Evolutionary conservation across 768 basidiomycete genomes (phyloP), one percentile per base, ranked within the genome.

Genomic region (Russula abietina): DNA sequence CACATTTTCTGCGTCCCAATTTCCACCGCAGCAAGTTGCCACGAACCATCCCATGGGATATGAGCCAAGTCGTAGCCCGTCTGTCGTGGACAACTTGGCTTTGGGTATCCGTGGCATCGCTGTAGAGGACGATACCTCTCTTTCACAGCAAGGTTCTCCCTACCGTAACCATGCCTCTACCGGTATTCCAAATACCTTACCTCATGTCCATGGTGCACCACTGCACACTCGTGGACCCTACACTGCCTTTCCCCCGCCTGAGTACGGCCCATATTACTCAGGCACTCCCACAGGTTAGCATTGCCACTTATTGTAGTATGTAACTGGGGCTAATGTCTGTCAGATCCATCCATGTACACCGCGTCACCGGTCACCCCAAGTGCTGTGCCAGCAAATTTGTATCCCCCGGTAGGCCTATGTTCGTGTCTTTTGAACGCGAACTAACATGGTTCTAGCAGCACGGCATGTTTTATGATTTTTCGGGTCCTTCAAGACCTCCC

Each of bases 211-310:
- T 66, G 76, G 72, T 2, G 76, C 78, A 60, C 76, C 76, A 17
- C 77, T 76, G 62, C 81, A 78, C 56, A 75, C 75, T 10, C 77
- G 80, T 56, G 71, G 75, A 45, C 75, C 78, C 2, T 88, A 81
- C 70, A 75, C 75, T 50, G 71, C 75, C 46, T 87, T 81, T 68
- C 77, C 79, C 28, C 80, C 78, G 66, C 72, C 79, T 24, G 87
- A 88, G 49, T 89, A 84, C 70, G 76, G 80, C 28, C 75, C 78
- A 10, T 88, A 86, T 70, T 87, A 86, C 73, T 71, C 76, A 52
- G 79, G 77, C 46, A 77, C 79, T 36, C 74, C 81, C 45, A 74
- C 73, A 63, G 79, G 79, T 62, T 26, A 49, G 59, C 22, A 17
- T 65, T 46, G 32, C 67, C 71, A 75, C 63, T 84, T 86, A 57